These are phyloP conservation scores for Mercurialis annua DNA, from an alignment of 345 rosid species.

Conservation along the genomic window DNA sequence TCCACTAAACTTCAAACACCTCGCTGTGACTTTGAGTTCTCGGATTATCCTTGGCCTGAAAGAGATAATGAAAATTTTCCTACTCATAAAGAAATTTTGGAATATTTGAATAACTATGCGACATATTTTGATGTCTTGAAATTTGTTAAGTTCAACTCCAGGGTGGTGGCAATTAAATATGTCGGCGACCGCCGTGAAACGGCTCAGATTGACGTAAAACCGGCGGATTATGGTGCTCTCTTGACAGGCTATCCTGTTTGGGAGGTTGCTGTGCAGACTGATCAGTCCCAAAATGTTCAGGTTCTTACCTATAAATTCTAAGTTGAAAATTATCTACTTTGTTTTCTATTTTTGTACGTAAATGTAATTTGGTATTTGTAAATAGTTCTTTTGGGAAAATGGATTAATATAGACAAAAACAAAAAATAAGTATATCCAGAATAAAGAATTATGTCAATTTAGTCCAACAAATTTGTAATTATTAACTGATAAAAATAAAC, in stretches of 20 bases:
- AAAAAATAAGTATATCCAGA: too few species aligned
- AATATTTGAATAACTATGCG: slow-evolving; percentile 40
- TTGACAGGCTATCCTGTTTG: slow-evolving; percentile 36
- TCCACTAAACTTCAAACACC: slow-evolving; percentile 48
- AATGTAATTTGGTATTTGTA: too few species aligned
- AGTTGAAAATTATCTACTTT: too few species aligned
- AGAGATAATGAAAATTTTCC: slow-evolving; percentile 40
- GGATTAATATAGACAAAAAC: too few species aligned
- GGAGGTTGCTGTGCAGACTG: slow-evolving; percentile 38
- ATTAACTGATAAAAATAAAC: too few species aligned
- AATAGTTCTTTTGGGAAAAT: too few species aligned
- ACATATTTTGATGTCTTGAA: slow-evolving; percentile 40
- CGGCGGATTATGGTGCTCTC: slow-evolving; percentile 26
- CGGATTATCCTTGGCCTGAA: slow-evolving; percentile 45
- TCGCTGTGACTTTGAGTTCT: slow-evolving; percentile 39
- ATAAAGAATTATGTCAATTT: too few species aligned
- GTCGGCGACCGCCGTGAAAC: slow-evolving; percentile 11
- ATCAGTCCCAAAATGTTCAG: slow-evolving; percentile 25
- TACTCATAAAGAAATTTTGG: slow-evolving; percentile 31
- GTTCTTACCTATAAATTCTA: slow-evolving; percentile 20
- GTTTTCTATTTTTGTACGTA: too few species aligned
- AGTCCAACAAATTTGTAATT: too few species aligned
- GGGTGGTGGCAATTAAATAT: slow-evolving; percentile 34
- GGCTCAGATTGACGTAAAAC: neutral
- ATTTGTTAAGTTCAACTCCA: slow-evolving; percentile 36